A percentile compares a stretch with the other conserved stretches of the same genome.
Conservation (phyloP, 139 green algal genomes). For the Micractinium conductrix region DNA sequence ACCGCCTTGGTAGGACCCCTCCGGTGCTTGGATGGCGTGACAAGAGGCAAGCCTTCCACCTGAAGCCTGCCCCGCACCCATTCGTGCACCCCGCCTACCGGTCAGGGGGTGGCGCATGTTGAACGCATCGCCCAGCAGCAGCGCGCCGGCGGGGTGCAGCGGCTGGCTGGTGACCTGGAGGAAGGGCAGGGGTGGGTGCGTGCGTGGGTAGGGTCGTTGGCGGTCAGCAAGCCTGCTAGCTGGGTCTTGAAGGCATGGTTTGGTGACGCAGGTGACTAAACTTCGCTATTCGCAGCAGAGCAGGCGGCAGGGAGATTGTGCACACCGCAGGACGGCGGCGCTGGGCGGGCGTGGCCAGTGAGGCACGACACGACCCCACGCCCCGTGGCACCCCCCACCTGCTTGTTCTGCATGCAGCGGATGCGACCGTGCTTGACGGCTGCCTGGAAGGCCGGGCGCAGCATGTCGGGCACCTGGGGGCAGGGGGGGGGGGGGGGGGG, state of each 20-base stretch:
- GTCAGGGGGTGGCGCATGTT: conserved; percentile 99
- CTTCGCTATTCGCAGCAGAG: neutral
- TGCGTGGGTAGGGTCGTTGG: neutral
- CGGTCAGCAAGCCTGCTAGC: too few relatives aligned
- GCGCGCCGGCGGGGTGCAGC: conserved; percentile 81
- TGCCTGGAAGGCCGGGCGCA: conserved; percentile 79
- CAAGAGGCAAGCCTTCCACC: too few relatives aligned
- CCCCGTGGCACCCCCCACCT: conserved; percentile 52
- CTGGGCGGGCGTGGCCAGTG: neutral
- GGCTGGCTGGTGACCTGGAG: conserved; percentile 57
- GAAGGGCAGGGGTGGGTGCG: neutral
- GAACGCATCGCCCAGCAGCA: conserved; percentile 98
- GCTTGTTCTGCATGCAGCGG: conserved; percentile 93
- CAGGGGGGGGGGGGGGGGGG: neutral
- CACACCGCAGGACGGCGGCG: neutral
- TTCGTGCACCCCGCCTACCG: too few relatives aligned
- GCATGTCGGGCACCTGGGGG: conserved; percentile 76
- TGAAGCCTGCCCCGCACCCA: too few relatives aligned
- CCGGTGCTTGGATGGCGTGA: too few relatives aligned
- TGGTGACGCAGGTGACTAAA: neutral
- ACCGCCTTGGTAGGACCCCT: too few relatives aligned
- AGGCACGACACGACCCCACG: neutral
- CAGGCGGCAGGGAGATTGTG: neutral
- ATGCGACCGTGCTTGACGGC: conserved; percentile 71
- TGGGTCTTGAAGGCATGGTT: neutral